A percentile compares a stretch with the other conserved stretches of the same genome.
Conservation (phyloP, 768 basidiomycete species). For the Plicaturopsis crispa region DNA sequence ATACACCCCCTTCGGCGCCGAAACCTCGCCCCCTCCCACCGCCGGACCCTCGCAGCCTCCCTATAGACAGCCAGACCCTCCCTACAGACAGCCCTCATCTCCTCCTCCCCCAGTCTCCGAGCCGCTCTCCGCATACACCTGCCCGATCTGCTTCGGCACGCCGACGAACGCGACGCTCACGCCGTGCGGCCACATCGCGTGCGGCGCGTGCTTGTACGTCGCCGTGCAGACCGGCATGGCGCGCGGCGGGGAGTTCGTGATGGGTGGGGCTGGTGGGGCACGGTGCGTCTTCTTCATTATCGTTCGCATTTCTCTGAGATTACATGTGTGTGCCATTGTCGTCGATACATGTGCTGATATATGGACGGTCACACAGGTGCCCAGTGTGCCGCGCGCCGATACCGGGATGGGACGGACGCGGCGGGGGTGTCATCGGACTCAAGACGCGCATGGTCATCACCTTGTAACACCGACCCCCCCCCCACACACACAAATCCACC, state of each 20-base stretch:
- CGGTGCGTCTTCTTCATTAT: conserved; percentile 16
- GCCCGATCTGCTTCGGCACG: conserved; percentile 74
- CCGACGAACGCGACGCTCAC: conserved; percentile 72
- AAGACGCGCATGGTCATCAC: conserved; percentile 25
- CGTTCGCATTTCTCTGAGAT: conserved; percentile 1
- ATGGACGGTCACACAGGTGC: conserved; percentile 31
- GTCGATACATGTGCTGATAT: neutral
- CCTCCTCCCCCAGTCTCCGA: conserved; percentile 8
- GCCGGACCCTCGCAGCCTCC: too few species aligned
- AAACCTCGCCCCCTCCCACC: too few species aligned
- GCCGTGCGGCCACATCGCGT: conserved; percentile 75
- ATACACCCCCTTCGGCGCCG: too few species aligned
- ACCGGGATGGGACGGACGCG: conserved; percentile 63
- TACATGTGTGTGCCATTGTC: neutral
- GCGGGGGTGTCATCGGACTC: conserved; percentile 60
- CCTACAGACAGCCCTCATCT: too few species aligned
- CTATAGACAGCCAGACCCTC: too few species aligned
- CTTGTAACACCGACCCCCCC: too few species aligned
- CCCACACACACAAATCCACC: too few species aligned
- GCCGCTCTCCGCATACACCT: conserved; percentile 55
- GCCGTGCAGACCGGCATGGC: conserved; percentile 58
- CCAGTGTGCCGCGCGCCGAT: conserved; percentile 65
- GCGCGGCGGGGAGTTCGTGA: conserved; percentile 29
- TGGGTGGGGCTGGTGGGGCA: conserved; percentile 19
- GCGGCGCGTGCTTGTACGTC: conserved; percentile 68